These are phyloP conservation scores for Crucihimalaya himalaica DNA, from an alignment of 345 rosid genomes.

Conservation along the genomic window DNA sequence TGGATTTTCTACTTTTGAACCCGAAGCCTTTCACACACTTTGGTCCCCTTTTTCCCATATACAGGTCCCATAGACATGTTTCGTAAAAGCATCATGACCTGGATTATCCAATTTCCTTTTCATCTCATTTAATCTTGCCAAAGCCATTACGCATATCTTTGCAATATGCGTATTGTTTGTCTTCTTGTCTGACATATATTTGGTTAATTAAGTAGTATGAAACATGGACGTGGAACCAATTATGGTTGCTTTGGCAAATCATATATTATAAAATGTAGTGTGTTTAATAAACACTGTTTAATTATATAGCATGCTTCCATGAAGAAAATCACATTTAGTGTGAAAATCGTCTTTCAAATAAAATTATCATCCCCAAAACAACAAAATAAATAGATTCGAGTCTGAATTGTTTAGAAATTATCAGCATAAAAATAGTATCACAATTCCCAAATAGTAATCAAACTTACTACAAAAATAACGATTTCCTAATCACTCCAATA, in stretches of 20 bases:
- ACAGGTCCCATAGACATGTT: slow-evolving; percentile 72
- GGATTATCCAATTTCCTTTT: slow-evolving; percentile 33
- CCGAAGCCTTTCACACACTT: slow-evolving; percentile 37
- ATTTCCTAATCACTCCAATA: slow-evolving; percentile 1
- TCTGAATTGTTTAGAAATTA: neutral
- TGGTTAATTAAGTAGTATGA: slow-evolving; percentile 25
- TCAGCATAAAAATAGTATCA: neutral
- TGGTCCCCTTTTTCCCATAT: slow-evolving; percentile 18
- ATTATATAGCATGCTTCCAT: slow-evolving; percentile 14
- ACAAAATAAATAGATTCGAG: neutral
- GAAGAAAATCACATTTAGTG: neutral
- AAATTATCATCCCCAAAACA: neutral
- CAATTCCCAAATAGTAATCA: slow-evolving; percentile 7
- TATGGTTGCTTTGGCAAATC: slow-evolving; percentile 35
- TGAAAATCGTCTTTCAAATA: neutral
- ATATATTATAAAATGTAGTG: neutral
- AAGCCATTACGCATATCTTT: slow-evolving; percentile 4
- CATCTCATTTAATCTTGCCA: slow-evolving; percentile 1
- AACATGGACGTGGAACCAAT: slow-evolving; percentile 66
- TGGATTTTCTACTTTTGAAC: slow-evolving; percentile 26
- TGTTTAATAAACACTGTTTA: too few species aligned
- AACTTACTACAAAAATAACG: neutral
- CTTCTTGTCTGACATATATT: slow-evolving; percentile 25
- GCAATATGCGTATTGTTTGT: slow-evolving; percentile 1
- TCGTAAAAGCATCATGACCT: slow-evolving; percentile 55